These are phyloP conservation scores for Eucalyptus polyanthemos DNA, from an alignment of 345 rosid species.

Conservation along the genomic window DNA sequence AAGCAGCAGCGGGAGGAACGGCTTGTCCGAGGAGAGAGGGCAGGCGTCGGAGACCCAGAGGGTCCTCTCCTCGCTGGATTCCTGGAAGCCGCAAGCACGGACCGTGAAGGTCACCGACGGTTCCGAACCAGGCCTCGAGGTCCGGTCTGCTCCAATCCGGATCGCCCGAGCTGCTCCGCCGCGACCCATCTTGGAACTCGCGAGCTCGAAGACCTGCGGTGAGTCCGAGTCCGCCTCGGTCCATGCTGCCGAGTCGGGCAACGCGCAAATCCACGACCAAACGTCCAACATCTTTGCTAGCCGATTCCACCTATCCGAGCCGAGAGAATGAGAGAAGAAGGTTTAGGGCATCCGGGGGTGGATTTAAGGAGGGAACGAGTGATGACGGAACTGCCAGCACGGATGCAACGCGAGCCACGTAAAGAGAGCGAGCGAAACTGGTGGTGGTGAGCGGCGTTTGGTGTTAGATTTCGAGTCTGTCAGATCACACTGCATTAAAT, in stretches of 20 bases:
- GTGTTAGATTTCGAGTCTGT: background rate
- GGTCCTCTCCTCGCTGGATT: constrained; percentile 1
- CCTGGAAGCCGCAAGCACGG: constrained; percentile 26
- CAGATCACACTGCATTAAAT: background rate
- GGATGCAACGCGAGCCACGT: constrained; percentile 14
- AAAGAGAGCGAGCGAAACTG: background rate
- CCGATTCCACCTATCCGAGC: background rate
- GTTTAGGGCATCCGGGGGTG: background rate
- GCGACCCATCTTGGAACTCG: background rate
- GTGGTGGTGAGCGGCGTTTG: constrained; percentile 12
- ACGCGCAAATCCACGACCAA: constrained; percentile 80
- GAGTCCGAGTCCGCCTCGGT: constrained; percentile 13
- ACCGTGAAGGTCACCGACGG: constrained; percentile 25
- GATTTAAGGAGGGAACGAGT: constrained; percentile 31
- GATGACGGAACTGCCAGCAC: constrained; percentile 24
- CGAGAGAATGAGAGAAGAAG: background rate
- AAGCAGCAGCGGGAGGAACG: constrained; percentile 61
- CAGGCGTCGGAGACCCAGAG: constrained; percentile 76
- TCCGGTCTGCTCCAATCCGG: background rate
- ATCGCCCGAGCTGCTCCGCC: constrained; percentile 19
- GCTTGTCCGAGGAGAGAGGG: constrained; percentile 51
- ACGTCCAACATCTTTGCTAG: constrained; percentile 25
- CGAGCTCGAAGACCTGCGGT: constrained; percentile 22
- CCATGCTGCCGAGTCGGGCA: constrained; percentile 17
- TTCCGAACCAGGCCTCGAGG: background rate